Percentiles rank a stretch among this genome's conserved stretches.
phyloP scores from a whole-genome alignment of 2,329 filamentous ascomycete genomes.

The Epichloe sp. region DNA sequence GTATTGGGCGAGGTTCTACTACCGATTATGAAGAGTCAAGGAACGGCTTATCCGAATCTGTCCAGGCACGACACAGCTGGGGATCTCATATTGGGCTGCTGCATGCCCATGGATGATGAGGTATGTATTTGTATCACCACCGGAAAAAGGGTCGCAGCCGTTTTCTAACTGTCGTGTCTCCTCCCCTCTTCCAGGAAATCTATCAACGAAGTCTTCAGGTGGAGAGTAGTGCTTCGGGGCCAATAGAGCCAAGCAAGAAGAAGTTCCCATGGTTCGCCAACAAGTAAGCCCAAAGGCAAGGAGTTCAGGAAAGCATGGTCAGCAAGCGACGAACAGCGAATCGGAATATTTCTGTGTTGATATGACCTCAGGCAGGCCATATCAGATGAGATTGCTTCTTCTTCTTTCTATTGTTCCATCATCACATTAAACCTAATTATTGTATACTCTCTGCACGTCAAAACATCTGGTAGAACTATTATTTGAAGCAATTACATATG shows the following conservation, averaged over 20 bases:
- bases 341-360: constrained; percentile 4
- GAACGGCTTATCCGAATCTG: constrained; percentile 64
- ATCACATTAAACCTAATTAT: too few species aligned
- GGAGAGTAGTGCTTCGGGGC: constrained; percentile 35
- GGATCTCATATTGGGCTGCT: constrained; percentile 68
- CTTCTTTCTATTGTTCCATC: background rate
- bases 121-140: constrained; percentile 36
- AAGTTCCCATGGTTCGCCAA: constrained; percentile 55
- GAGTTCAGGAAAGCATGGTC: constrained; percentile 13
- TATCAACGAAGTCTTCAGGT: constrained; percentile 49
- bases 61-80: constrained; percentile 55
- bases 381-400: background rate
- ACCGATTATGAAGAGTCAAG: constrained; percentile 84
- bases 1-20: constrained; percentile 86
- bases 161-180: background rate
- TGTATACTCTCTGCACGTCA: background rate
- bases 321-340: background rate
- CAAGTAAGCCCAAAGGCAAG: constrained; percentile 24
- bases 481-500: background rate
- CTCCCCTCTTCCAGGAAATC: constrained; percentile 35
- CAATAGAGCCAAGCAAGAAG: constrained; percentile 41
- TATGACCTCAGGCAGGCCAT: constrained; percentile 3
- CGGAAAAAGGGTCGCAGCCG: background rate
- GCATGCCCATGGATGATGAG: constrained; percentile 76
- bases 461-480: background rate